Evolutionary conservation across 2,329 filamentous ascomycete species (phyloP).

Genomic region (Ceratocystis destructans): DNA sequence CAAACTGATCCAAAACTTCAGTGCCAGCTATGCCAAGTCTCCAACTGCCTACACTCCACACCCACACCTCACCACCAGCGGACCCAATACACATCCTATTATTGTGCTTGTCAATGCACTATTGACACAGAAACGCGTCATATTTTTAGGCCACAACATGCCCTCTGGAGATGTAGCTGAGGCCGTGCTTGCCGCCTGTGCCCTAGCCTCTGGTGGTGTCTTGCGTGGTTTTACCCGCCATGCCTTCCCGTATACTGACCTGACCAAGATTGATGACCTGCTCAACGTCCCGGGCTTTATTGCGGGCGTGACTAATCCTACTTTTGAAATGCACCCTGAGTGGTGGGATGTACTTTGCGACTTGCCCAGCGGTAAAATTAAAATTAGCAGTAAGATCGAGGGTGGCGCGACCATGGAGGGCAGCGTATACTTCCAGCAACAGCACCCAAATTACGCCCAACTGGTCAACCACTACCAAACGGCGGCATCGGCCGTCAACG

Average conservation of each 20-base stretch:
- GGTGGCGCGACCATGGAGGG: conserved; percentile 70
- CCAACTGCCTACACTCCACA: conserved; percentile 78
- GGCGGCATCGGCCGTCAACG: conserved; percentile 33
- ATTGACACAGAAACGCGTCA: conserved; percentile 87
- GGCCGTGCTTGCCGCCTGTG: conserved; percentile 93
- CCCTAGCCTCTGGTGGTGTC: conserved; percentile 82
- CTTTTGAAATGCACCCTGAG: conserved; percentile 84
- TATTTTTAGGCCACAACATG: conserved; percentile 89
- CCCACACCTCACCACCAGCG: conserved; percentile 84
- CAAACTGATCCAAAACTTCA: conserved; percentile 93
- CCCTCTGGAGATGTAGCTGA: conserved; percentile 94
- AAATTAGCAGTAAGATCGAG: conserved; percentile 84
- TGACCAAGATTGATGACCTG: conserved; percentile 94
- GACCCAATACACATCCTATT: conserved; percentile 79
- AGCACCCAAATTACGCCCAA: conserved; percentile 45
- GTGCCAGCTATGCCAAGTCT: conserved; percentile 63
- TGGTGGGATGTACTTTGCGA: conserved; percentile 99
- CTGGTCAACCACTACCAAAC: conserved; percentile 30
- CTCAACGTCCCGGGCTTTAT: conserved; percentile 95
- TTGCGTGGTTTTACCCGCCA: conserved; percentile 87
- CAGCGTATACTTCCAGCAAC: conserved; percentile 73
- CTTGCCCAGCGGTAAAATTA: conserved; percentile 79
- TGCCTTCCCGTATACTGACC: conserved; percentile 93
- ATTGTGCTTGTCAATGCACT: conserved; percentile 90
- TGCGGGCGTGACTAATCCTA: conserved; percentile 92